Evolutionary conservation across 345 rosid genomes (phyloP), one percentile per base, ranked within the genome.

Genomic region (Hypericum androsaemum): DNA sequence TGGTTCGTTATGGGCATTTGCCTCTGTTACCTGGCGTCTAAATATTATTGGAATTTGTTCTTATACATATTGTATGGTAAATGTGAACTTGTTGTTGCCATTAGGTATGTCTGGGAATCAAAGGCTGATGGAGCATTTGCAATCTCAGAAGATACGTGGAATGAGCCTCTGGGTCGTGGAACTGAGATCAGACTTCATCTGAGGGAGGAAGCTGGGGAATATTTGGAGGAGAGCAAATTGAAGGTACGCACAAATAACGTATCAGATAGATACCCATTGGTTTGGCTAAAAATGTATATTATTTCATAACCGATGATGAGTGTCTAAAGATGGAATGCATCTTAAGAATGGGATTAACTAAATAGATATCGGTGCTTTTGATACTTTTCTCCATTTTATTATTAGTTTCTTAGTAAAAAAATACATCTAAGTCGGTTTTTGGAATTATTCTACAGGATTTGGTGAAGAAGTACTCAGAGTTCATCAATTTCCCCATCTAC

Each of bases 71-170:
- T 22, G 1, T 22, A 22, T 22, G 32, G 32, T 22, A 1, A 4
- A 22, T 22, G 12, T 8, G 53, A 40, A 17, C 37, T 11, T 4
- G n/a, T 56, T 38, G 14, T n/a, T 7, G 7, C 3, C 22, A 14
- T 48, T 53, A 92, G 98, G 78, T 68, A 88, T 59, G 88, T 92
- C 3, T 92, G 98, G 98, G 98, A 92, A 69, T 92, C 98, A 38
- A 92, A 83, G 73, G 97, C 98, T 60, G 97, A 92, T 47, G 98
- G 98, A 45, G 95, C 95, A 59, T 92, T 92, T 66, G 94, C 98
- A 44, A 81, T 92, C 54, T 88, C 98, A 0, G 97, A 92, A 78
- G 98, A 92, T 54, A 81, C 90, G 8, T 92, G 98, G 98, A 92
- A 92, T 65, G 98, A 92, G 39, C 86, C 94, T 28, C 65, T 92